Base-by-base conservation (phyloP, 2,329 filamentous ascomycete genomes). In the Aspergillus novofumigatus region DNA sequence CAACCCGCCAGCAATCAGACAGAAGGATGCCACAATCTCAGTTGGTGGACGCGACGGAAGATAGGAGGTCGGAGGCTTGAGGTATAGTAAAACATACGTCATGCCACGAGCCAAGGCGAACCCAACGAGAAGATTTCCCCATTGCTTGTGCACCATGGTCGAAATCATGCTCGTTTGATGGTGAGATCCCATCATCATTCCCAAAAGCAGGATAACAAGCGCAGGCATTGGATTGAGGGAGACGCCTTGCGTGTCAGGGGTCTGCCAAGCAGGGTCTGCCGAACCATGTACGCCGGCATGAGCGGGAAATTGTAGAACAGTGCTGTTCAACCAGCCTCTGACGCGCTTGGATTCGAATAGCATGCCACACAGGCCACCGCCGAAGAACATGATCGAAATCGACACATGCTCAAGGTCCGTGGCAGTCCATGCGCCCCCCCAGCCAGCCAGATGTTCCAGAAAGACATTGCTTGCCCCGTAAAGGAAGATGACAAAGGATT, bases 181-280 rank as follows among this genome's bases (percentile, higher is more conserved):
- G 74, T 97, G 93, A 26, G 90, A 91, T 69, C 89, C 89, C 93
- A 97, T 97, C 90, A 96, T 94, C 71, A 92, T 84, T 35, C 94
- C 94, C 1, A 97, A 80, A 0, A 97, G 80, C 57, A 97, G 80
- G 63, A 97, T 93, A 51, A 96, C 84, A 3, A 97, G 80, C 0
- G 87, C 90, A 0, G 93, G 94, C 65, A 97, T 84, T 0, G 92
- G 93, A 72, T 97, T 97, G 70, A 94, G 81, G 1, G 92, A 90
- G 62, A 92, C 84, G 11, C 79, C 76, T 72, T 95, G 92, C 8
- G 85, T 84, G 54, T 80, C 81, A 0, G 91, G 91, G 20, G 81
- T 71, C 52, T 81, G 75, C 71, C 84, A 84, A 20, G 76, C 69
- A 65, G 82, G 77, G 59, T 83, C 77, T 14, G 80, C 73, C 26